Percentiles rank a stretch among this genome's conserved stretches.
These are phyloP conservation scores for Arctium minus DNA, from an alignment of 129 eudicot species.

Conservation along the genomic window DNA sequence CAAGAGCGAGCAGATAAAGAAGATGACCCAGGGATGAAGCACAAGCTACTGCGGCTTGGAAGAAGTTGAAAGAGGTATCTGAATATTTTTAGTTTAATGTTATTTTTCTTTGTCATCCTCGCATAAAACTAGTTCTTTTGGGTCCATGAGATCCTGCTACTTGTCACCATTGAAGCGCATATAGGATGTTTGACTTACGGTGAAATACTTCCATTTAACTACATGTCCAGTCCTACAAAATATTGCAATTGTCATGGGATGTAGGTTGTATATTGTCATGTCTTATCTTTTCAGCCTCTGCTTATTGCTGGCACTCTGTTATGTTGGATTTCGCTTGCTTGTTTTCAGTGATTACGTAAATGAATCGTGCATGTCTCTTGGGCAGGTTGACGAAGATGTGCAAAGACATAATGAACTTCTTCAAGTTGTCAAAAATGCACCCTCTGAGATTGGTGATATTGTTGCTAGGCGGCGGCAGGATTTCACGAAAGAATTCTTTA, in stretches of 20 bases:
- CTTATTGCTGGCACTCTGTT: background rate
- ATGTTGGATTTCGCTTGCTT: background rate
- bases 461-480: constrained; percentile 86
- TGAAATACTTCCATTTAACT: background rate
- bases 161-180: background rate
- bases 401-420: constrained; percentile 89
- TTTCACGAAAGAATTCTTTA: constrained; percentile 82
- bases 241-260: no score
- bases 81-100: background rate
- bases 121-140: background rate
- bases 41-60: constrained; percentile 58
- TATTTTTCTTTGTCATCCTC: no score
- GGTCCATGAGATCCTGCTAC: no score
- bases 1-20: constrained; percentile 73
- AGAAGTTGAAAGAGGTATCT: constrained; percentile 95
- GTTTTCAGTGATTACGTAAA: background rate
- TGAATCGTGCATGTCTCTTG: background rate
- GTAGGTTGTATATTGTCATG: no score
- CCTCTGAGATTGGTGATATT: constrained; percentile 64
- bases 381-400: constrained; percentile 83
- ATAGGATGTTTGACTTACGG: background rate
- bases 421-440: constrained; percentile 41
- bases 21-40: constrained; percentile 67
- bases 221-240: no score
- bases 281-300: background rate